Evolutionary conservation across 768 basidiomycete genomes (phyloP).

Genomic region (Leccinum fibrillosum): DNA sequence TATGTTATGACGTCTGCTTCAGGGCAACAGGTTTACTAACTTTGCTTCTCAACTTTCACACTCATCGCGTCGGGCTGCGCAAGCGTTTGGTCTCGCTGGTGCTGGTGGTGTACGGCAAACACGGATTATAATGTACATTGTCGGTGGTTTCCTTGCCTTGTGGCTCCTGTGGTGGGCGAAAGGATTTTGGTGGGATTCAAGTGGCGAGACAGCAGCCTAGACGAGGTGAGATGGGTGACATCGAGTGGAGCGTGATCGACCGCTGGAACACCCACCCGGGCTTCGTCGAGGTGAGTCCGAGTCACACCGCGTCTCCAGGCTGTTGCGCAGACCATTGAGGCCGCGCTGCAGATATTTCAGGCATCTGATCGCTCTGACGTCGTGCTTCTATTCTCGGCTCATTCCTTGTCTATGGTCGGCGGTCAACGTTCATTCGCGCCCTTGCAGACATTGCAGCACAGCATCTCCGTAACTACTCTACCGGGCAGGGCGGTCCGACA

Average conservation of each 20-base stretch:
- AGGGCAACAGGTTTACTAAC: slow-evolving; percentile 67
- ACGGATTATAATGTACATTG: slow-evolving; percentile 61
- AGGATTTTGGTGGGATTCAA: slow-evolving; percentile 42
- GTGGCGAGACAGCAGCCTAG: slow-evolving; percentile 80
- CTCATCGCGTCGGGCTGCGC: slow-evolving; percentile 65
- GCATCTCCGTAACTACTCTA: slow-evolving; percentile 65
- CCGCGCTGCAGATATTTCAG: slow-evolving; percentile 76
- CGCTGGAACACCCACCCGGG: slow-evolving; percentile 96
- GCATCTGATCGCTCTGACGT: slow-evolving; percentile 65
- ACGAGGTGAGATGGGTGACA: slow-evolving; percentile 71
- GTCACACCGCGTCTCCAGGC: slow-evolving; percentile 49
- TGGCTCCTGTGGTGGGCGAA: slow-evolving; percentile 55
- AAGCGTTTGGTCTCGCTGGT: slow-evolving; percentile 66
- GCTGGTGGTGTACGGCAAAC: slow-evolving; percentile 65
- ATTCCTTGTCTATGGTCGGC: slow-evolving; percentile 97
- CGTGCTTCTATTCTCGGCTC: slow-evolving; percentile 92
- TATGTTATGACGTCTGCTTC: neutral
- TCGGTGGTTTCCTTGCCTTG: slow-evolving; percentile 50
- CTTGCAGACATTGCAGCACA: slow-evolving; percentile 84
- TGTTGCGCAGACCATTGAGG: slow-evolving; percentile 84
- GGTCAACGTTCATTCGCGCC: slow-evolving; percentile 92
- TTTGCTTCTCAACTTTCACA: slow-evolving; percentile 62
- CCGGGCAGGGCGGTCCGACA: slow-evolving; percentile 56
- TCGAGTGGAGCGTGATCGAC: slow-evolving; percentile 98
- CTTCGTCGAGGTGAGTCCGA: slow-evolving; percentile 78